Evolutionary conservation across 306 rosid species (phyloP), one percentile per base, ranked within the genome.

Genomic region (Inga oerstediana): DNA sequence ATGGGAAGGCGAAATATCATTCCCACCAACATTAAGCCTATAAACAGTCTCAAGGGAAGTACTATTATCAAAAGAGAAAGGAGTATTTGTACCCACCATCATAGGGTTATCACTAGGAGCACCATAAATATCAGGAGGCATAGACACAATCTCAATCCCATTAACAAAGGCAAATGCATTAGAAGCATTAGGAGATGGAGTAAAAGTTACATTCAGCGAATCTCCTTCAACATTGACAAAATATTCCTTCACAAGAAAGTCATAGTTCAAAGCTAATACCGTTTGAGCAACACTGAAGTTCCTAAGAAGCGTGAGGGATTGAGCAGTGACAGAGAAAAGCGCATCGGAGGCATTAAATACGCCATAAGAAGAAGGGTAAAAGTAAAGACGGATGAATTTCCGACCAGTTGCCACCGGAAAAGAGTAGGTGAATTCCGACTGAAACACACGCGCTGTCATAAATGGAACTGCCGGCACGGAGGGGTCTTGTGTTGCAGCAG

Each of bases 121-220:
- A 72, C 87, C 83, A 80, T 94, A 97, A 80, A 94, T 83, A 73
- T 94, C 99, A 8, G 97, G 90, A 10, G 97, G 91, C 95, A 92
- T 90, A 2, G 98, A 92, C 69, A 97, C 90, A 80, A 97, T 74
- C 91, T 94, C 99, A 67, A 97, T 91, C 85, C 99, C 99, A 82
- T 97, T 97, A n/a, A 94, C 93, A 84, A 94, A 97, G 0, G 97
- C 98, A 77, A 82, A 92, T 0, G 95, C 88, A 67, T 92, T 92
- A 0, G 97, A 81, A 71, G 88, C 81, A 27, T 80, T 66, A 27
- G 88, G 3, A 2, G 98, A 94, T 2, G 99, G 99, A 51, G 44
- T 69, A 59, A 97, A 94, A 62, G 94, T 92, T 46, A 97, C 86
- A 61, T 88, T 86, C 90, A 97, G 75, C 22, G 86, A 81, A 15